Evolutionary conservation across 208 protist genomes (phyloP).

Genomic region (Trypanosoma lewisi): DNA sequence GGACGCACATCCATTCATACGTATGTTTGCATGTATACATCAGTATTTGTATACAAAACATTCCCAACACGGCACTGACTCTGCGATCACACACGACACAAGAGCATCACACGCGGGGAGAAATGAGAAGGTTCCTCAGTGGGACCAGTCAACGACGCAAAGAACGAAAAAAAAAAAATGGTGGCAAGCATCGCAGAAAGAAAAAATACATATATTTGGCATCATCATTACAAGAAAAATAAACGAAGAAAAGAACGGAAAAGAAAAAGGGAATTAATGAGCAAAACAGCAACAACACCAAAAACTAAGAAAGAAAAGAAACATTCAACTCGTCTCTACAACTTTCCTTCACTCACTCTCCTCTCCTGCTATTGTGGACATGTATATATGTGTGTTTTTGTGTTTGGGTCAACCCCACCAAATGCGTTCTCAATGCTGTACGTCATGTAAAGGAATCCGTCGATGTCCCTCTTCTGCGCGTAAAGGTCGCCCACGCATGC

Average conservation of each 20-base stretch:
- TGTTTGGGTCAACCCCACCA: slow-evolving; percentile 30
- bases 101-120: neutral
- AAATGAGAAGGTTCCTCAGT: neutral
- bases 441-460: slow-evolving; percentile 88
- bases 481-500: slow-evolving; percentile 77
- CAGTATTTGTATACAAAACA: no score
- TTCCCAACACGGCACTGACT: no score
- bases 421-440: slow-evolving; percentile 89
- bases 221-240: neutral
- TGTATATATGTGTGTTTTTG: no score
- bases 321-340: neutral
- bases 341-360: no score
- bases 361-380: no score
- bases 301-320: neutral
- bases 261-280: slow-evolving; percentile 6
- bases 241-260: neutral
- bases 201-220: neutral
- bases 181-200: neutral
- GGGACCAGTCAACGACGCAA: neutral
- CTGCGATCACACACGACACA: no score
- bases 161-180: neutral
- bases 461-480: slow-evolving; percentile 75
- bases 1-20: no score
- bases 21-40: no score
- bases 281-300: neutral